Base-by-base conservation (phyloP, 306 rosid genomes). In the Macrotyloma uniflorum region DNA sequence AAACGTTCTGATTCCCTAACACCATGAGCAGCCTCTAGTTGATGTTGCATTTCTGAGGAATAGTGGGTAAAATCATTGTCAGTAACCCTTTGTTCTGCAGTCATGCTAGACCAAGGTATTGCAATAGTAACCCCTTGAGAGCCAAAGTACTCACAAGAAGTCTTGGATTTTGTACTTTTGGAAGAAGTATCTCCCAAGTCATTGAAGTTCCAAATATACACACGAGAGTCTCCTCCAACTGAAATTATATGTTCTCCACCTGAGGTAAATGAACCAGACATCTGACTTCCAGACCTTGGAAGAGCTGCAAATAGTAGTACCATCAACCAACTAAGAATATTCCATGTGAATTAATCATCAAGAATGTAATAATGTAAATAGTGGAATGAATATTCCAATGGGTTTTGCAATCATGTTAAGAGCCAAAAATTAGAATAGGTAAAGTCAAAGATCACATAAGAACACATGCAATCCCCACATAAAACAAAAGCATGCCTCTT, bases 211-310 rank as follows among this genome's bases (percentile, higher is more conserved):
- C 98, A 92, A 9, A 90, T 51, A 75, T 94, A 94, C 23, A 94
- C 90, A 12, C 67, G 92, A 5, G 92, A 89, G 81, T 95, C 99
- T 26, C 83, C 93, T 55, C 93, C 99, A 1, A 86, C 86, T 4
- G 99, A 95, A 85, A 89, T 71, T 70, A 93, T 84, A 63, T 86
- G 98, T 22, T 80, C 86, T 67, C 86, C 96, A 46, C 81, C 81
- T 2, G 88, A 66, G 0, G 96, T 86, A 62, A 91, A 91, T 50
- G 98, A 92, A 70, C 89, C 96, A 8, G 90, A 88, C 86, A 76
- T 87, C 64, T 95, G 99, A 77, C 98, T 85, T 69, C 96, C 89
- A 8, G 93, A 92, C 84, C 80, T 92, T 35, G 88, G 55, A 85
- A 85, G 91, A 45, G 91, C 97, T 92, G 87, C 77, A 57, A 32